These are phyloP conservation scores for Peziza echinospora DNA, from an alignment of 495 filamentous ascomycete genomes.

Conservation along the genomic window DNA sequence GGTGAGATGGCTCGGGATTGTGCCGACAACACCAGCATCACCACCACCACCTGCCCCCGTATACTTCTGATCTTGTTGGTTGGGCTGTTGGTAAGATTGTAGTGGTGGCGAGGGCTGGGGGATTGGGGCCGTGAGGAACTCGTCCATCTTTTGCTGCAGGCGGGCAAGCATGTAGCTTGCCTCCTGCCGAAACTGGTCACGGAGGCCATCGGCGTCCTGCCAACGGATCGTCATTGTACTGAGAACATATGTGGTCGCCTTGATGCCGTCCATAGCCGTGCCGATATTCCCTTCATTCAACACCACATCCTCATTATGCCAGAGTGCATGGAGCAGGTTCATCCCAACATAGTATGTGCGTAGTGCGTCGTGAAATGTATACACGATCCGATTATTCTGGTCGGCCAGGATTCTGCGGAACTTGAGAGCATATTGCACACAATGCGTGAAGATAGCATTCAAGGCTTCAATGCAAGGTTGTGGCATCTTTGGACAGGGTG, in stretches of 20 bases:
- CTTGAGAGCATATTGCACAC: conserved; percentile 45
- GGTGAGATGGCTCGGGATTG: not conserved
- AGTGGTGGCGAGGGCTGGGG: not conserved
- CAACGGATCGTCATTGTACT: conserved; percentile 19
- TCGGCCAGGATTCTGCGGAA: conserved; percentile 34
- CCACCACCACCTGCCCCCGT: not conserved
- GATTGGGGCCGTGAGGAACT: not conserved
- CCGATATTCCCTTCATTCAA: conserved; percentile 17
- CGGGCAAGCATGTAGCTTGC: conserved; percentile 9
- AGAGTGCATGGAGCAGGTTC: conserved; percentile 45
- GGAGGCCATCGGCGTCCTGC: conserved; percentile 16
- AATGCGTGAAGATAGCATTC: conserved; percentile 60
- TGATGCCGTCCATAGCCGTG: conserved; percentile 11
- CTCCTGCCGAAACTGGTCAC: conserved; percentile 17
- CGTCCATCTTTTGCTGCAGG: conserved; percentile 8
- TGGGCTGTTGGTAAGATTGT: not conserved
- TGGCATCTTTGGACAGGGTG: conserved; percentile 46
- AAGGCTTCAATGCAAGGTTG: conserved; percentile 43
- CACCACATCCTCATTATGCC: conserved; percentile 29
- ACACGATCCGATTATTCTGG: conserved; percentile 27
- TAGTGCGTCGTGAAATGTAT: conserved; percentile 53
- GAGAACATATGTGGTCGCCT: conserved; percentile 15
- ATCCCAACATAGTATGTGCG: conserved; percentile 49
- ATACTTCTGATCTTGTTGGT: not conserved
- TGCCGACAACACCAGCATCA: not conserved